Conservation (phyloP, 345 rosid species). For the Hypericum androsaemum region DNA sequence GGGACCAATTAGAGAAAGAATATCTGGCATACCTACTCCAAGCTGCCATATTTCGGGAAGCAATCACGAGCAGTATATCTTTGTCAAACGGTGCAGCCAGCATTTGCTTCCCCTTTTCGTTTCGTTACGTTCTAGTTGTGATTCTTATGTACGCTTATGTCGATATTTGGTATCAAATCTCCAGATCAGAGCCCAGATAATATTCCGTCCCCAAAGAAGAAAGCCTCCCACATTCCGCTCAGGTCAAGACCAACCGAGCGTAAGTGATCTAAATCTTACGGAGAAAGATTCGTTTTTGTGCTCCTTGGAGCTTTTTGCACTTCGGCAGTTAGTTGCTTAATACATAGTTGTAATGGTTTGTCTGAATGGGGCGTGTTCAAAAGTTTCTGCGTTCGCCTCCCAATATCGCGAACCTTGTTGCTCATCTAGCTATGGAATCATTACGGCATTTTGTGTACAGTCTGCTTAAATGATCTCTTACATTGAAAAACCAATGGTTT, state of each 20-base stretch:
- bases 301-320: not conserved
- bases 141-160: not conserved
- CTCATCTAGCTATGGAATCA: no score
- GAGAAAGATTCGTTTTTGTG: not conserved
- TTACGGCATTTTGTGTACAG: no score
- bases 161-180: slow-evolving; percentile 9
- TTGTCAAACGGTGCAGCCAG: slow-evolving; percentile 28
- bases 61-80: slow-evolving; percentile 43
- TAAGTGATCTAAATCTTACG: slow-evolving; percentile 26
- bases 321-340: not conserved
- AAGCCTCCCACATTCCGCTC: slow-evolving; percentile 49
- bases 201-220: slow-evolving; percentile 31
- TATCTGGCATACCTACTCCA: slow-evolving; percentile 45
- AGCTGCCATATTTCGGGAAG: slow-evolving; percentile 70
- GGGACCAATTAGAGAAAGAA: slow-evolving; percentile 54
- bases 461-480: no score
- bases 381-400: no score
- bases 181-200: slow-evolving; percentile 31
- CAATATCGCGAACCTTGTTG: no score
- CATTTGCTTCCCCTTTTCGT: not conserved
- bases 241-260: slow-evolving; percentile 80
- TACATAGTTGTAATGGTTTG: not conserved
- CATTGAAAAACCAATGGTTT: no score
- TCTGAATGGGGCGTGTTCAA: not conserved
- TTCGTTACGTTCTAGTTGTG: not conserved